phyloP scores from a whole-genome alignment of 305 asterid genomes.

The Plantago coronopus region DNA sequence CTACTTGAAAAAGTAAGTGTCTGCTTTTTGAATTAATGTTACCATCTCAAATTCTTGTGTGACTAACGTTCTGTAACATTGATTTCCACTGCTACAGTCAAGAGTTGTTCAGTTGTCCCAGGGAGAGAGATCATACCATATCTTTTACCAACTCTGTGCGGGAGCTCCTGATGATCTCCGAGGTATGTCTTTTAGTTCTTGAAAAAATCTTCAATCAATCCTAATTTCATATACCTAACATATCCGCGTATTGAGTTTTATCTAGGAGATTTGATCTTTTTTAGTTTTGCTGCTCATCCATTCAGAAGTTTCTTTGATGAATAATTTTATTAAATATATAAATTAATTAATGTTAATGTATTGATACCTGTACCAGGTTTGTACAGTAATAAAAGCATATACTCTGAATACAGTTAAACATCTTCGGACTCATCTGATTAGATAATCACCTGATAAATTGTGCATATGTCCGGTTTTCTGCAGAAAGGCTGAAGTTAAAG shows the following conservation, averaged over 20 bases:
- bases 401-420: conserved; percentile 14
- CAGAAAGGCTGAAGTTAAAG: conserved; percentile 69
- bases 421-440: no score
- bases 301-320: no score
- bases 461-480: conserved; percentile 22
- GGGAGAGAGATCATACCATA: conserved; percentile 91
- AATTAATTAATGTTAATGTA: no score
- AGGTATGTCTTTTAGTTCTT: conserved; percentile 48
- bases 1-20: conserved; percentile 50
- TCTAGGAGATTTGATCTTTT: conserved; percentile 16
- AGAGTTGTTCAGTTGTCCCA: conserved; percentile 77
- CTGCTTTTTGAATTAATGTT: conserved; percentile 15
- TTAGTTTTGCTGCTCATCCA: conserved; percentile 16
- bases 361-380: conserved; percentile 14
- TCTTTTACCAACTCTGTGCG: conserved; percentile 94
- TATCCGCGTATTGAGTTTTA: conserved; percentile 5
- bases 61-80: conserved; percentile 28
- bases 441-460: background rate
- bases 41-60: conserved; percentile 11
- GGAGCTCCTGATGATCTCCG: conserved; percentile 82
- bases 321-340: no score
- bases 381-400: conserved; percentile 10
- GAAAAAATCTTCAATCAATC: conserved; percentile 11
- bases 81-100: conserved; percentile 61
- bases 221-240: conserved; percentile 15